phyloP scores from a whole-genome alignment of 2,329 filamentous ascomycete genomes.

The Knufia fluminis region DNA sequence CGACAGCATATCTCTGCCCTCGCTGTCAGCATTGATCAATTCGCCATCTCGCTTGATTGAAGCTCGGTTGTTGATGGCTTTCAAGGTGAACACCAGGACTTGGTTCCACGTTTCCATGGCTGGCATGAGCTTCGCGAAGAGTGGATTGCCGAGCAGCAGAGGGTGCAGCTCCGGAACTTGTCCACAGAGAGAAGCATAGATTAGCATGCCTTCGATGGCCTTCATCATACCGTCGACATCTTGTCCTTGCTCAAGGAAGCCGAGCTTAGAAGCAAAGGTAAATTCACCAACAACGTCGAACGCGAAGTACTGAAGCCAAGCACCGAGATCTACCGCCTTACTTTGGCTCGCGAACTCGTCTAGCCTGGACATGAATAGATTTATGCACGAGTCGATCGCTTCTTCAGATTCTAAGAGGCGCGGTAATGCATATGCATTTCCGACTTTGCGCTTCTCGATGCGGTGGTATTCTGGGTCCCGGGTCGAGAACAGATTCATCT shows the following conservation, averaged over 20 bases:
- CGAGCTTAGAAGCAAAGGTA: conserved; percentile 34
- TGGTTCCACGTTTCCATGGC: conserved; percentile 30
- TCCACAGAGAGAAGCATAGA: conserved; percentile 24
- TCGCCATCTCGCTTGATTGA: conserved; percentile 25
- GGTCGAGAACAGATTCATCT: conserved; percentile 68
- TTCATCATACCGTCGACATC: conserved; percentile 32
- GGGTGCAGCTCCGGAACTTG: conserved; percentile 25
- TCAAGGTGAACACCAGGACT: conserved; percentile 27
- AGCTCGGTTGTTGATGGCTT: conserved; percentile 25
- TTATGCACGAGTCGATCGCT: conserved; percentile 31
- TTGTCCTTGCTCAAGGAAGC: conserved; percentile 33
- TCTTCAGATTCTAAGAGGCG: conserved; percentile 24
- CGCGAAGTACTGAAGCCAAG: conserved; percentile 44
- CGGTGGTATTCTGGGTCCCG: conserved; percentile 63
- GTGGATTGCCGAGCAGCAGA: conserved; percentile 25
- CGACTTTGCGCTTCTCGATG: conserved; percentile 18
- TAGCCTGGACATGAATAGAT: conserved; percentile 52
- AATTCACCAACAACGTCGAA: conserved; percentile 36
- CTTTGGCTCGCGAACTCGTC: conserved; percentile 29
- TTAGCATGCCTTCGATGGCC: conserved; percentile 25
- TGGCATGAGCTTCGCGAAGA: conserved; percentile 26
- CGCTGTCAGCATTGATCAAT: conserved; percentile 19
- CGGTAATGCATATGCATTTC: conserved; percentile 20
- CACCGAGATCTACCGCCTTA: conserved; percentile 24
- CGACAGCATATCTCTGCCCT: conserved; percentile 25